Evolutionary conservation across 2,329 filamentous ascomycete genomes (phyloP), one percentile per base, ranked within the genome.

Genomic region (Fusarium beomiforme): DNA sequence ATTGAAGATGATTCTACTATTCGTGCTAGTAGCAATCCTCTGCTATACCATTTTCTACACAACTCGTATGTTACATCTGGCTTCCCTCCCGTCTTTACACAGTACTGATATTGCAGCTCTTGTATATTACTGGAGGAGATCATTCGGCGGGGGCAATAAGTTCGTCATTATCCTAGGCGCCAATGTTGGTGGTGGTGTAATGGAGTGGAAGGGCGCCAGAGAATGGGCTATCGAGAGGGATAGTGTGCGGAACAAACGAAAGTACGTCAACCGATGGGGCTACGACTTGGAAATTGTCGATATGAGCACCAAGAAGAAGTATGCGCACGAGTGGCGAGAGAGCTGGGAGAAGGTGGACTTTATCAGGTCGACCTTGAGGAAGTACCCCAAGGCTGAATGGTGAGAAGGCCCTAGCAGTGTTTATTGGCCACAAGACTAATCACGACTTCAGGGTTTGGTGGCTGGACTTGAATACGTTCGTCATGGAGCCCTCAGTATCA

Each of bases 281-380:
- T 98, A 99, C 80, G 92, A 98, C 69, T 85, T 99, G 64, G 96
- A 99, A 80, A 92, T 98, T 78, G 94, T 97, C 73, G 97, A 99
- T 81, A 97, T 99, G 95, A 95, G 94, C 84, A 97, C 95, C 58
- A 97, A 98, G 88, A 98, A 98, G 84, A 91, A 95, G 73, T 99
- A 99, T 80, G 95, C 96, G 31, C 96, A 99, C 83, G 96, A 99
- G 83, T 99, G 96, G 96, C 90, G 96, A 77, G 96, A 99, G 83
- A 97, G 95, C 80, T 99, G 96, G 96, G 96, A 99, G 83, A 99
- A 98, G 85, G 95, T 98, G 67, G 96, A 99, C 80, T 94, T 94
- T 43, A 90, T 99, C 76, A 90, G 95, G 67, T 93, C 93, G 67
- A 91, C 92, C 46, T 91, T 99, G 87, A 89, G 91, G 79, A 98